phyloP scores from a whole-genome alignment of 768 basidiomycete genomes.

The Naganishia vaughanmartiniae region DNA sequence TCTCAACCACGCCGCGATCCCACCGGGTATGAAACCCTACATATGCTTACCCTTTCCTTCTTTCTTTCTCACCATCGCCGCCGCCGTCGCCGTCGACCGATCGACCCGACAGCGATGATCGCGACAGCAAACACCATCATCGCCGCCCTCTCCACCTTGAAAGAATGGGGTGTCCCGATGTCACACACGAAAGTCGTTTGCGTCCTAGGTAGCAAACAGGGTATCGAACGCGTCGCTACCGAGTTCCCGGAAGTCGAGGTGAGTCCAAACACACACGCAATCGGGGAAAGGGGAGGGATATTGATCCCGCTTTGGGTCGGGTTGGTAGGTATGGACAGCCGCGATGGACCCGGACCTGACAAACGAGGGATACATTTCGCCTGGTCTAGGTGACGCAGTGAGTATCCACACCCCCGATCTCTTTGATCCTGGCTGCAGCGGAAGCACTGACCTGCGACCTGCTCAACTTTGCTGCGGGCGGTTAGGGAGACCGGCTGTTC shows the following conservation, averaged over 20 bases:
- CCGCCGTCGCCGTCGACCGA: not conserved
- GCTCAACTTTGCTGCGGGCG: not conserved
- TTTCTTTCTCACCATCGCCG: not conserved
- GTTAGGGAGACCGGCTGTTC: constrained; percentile 79
- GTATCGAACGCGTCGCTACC: constrained; percentile 64
- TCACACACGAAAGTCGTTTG: constrained; percentile 75
- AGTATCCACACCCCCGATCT: constrained; percentile 45
- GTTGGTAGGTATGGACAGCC: constrained; percentile 67
- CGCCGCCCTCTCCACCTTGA: constrained; percentile 72
- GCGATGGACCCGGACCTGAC: constrained; percentile 75
- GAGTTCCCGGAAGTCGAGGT: constrained; percentile 78
- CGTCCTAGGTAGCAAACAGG: constrained; percentile 73
- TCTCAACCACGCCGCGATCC: constrained; percentile 1
- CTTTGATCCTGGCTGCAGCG: too few species aligned
- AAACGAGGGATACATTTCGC: constrained; percentile 72
- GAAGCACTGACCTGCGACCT: not conserved
- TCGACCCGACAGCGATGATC: constrained; percentile 59
- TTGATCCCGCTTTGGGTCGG: not conserved
- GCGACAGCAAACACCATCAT: constrained; percentile 90
- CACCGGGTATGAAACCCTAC: too few species aligned
- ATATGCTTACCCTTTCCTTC: too few species aligned
- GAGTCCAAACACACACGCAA: too few species aligned
- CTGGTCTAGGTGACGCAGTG: constrained; percentile 87
- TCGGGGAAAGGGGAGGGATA: constrained; percentile 47
- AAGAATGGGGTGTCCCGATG: constrained; percentile 56